A percentile compares a stretch with the other conserved stretches of the same genome.
Evolutionary conservation across 257 asterid species (phyloP).

Genomic region (Solanum peruvianum): DNA sequence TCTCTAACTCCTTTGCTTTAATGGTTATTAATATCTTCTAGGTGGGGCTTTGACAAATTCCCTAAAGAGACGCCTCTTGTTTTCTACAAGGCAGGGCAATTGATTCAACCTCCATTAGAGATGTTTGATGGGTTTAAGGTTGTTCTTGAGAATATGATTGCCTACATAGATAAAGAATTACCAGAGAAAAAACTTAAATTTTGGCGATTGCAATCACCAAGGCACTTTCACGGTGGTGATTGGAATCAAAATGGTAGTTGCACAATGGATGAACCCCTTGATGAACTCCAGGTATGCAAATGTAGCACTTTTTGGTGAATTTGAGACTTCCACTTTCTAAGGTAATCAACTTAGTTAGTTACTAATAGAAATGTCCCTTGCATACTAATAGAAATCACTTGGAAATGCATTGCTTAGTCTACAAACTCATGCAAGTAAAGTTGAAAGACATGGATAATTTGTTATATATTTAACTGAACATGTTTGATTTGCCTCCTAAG

Average conservation of each 20-base stretch:
- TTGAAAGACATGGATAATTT: background rate
- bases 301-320: background rate
- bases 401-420: background rate
- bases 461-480: background rate
- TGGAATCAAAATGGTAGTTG: constrained; percentile 99
- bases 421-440: background rate
- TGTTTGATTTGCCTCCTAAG: background rate
- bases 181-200: constrained; percentile 52
- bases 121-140: constrained; percentile 54
- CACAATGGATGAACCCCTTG: constrained; percentile 58
- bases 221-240: constrained; percentile 94
- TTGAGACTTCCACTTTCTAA: background rate
- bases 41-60: constrained; percentile 95
- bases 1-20: background rate
- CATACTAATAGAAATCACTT: background rate
- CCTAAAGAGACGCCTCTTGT: constrained; percentile 79
- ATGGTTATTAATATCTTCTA: constrained; percentile 13
- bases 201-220: constrained; percentile 94
- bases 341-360: background rate
- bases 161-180: constrained; percentile 47
- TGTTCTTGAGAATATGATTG: constrained; percentile 61
- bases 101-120: constrained; percentile 58
- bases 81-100: constrained; percentile 68
- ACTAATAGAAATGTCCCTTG: background rate
- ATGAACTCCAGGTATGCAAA: constrained; percentile 51